phyloP scores from a whole-genome alignment of 495 filamentous ascomycete genomes.

The Neurospora tetraspora region DNA sequence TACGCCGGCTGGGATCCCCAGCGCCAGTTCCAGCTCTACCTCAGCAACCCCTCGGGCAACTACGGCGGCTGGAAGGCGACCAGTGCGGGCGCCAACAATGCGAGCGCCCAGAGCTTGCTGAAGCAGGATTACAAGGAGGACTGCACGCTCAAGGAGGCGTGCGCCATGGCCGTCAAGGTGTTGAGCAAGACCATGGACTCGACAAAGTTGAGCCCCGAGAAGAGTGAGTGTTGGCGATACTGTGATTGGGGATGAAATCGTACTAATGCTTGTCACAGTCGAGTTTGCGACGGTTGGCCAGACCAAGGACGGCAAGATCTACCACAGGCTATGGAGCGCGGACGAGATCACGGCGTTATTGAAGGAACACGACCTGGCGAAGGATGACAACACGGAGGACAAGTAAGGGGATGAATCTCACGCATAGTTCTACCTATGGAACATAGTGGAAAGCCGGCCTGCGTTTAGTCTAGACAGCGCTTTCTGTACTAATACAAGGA shows the following conservation, averaged over 20 bases:
- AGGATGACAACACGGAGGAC: slow-evolving; percentile 68
- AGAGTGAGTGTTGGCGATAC: too few relatives aligned
- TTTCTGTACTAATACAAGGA: slow-evolving; percentile 20
- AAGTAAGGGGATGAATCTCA: slow-evolving; percentile 21
- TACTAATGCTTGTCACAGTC: too few relatives aligned
- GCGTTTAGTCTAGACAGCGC: slow-evolving; percentile 10
- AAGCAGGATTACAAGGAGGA: slow-evolving; percentile 99
- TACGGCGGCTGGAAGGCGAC: slow-evolving; percentile 99
- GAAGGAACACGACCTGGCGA: slow-evolving; percentile 90
- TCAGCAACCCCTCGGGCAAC: slow-evolving; percentile 99
- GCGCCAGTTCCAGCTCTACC: slow-evolving; percentile 96
- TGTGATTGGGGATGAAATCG: too few relatives aligned
- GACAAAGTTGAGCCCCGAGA: slow-evolving; percentile 95
- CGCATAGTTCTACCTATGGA: background rate
- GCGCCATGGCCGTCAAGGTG: slow-evolving; percentile 95
- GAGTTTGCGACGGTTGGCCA: slow-evolving; percentile 98
- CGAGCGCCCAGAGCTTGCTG: slow-evolving; percentile 89
- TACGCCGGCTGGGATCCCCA: slow-evolving; percentile 95
- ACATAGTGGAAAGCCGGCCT: slow-evolving; percentile 1
- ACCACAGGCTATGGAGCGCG: slow-evolving; percentile 94
- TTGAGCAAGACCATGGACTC: slow-evolving; percentile 99
- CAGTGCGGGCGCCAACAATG: slow-evolving; percentile 95
- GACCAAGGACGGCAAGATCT: slow-evolving; percentile 88
- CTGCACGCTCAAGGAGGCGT: slow-evolving; percentile 89
- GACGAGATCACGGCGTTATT: slow-evolving; percentile 93